Conservation (phyloP, 306 rosid genomes). For the Psophocarpus tetragonolobus region DNA sequence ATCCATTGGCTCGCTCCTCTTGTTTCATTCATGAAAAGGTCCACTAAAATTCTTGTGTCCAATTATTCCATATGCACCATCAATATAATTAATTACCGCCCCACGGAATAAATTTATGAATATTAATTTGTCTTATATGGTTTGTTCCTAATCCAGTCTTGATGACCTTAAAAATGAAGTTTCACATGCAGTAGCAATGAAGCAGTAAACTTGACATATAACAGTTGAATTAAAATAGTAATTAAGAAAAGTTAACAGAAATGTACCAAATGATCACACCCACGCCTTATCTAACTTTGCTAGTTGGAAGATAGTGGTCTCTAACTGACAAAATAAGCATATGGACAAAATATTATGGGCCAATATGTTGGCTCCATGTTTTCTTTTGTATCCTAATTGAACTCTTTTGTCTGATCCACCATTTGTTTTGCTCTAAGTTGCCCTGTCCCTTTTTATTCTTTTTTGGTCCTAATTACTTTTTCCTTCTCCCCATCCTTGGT, state of each 20-base stretch:
- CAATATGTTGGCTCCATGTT: slow-evolving; percentile 58
- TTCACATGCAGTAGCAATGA: slow-evolving; percentile 16
- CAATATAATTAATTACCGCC: slow-evolving; percentile 5
- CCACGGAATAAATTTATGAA: not conserved
- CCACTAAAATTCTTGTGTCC: slow-evolving; percentile 32
- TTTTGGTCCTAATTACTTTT: slow-evolving; percentile 30
- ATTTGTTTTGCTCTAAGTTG: slow-evolving; percentile 37
- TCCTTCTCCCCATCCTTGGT: not conserved
- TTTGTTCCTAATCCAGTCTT: not conserved
- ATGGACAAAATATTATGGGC: slow-evolving; percentile 52
- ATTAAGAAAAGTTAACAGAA: not conserved
- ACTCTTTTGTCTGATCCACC: slow-evolving; percentile 47
- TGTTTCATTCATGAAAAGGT: slow-evolving; percentile 30
- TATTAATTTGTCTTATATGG: not conserved
- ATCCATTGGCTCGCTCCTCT: slow-evolving; percentile 38
- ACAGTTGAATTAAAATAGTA: slow-evolving; percentile 10
- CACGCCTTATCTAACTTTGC: slow-evolving; percentile 36
- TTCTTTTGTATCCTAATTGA: slow-evolving; percentile 41
- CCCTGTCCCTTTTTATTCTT: not conserved
- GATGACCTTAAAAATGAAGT: slow-evolving; percentile 8
- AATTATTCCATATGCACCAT: slow-evolving; percentile 27
- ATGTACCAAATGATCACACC: slow-evolving; percentile 27
- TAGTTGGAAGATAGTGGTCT: slow-evolving; percentile 41
- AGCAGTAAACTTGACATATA: slow-evolving; percentile 1
- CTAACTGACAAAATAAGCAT: slow-evolving; percentile 39